Base-by-base conservation (phyloP, 768 basidiomycete genomes). In the Galerina sulciceps region DNA sequence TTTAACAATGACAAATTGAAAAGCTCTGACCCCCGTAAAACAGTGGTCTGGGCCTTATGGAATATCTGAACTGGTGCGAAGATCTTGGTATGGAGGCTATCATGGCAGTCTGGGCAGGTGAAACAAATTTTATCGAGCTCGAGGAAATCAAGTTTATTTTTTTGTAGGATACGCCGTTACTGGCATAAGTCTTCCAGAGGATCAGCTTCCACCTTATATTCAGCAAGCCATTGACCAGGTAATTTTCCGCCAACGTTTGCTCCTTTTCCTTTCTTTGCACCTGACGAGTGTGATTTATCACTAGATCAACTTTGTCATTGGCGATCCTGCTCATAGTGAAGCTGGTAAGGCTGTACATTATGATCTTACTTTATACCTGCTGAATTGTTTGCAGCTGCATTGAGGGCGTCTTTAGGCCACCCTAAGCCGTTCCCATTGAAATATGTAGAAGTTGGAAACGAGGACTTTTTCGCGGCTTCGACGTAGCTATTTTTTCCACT, bases 391-490 rank as follows among this genome's bases (percentile, higher is more conserved):
- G 34, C 36, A 61, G 60, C 60, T 55, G 57, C 60, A 13, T 20
- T 57, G 20, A 46, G 56, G 20, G 50, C 62, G 4, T 82, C 83
- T 2, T 71, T 85, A 10, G 86, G 86, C 17, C 84, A 78, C 45
- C 78, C 82, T 3, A 75, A 78, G 18, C 85, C 86, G 1, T 88
- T 85, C 67, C 64, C 65, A 0, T 68, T 87, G 53, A 75, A 67
- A 1, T 82, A 75, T 57, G 72, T 85, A 4, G 83, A 86, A 65
- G 71, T 86, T 10, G 85, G 85, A 17, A 88, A 88, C 63, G 86
- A 88, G 68, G 73, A 73, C 52, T 70, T 67, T 59, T 71, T 73
- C 53, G 72, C 72, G 22, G 53, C 73, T 13, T 48, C 52, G 8
- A 62, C 69, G 68, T 71, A 51, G 35, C 66, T 58, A 4, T n/a